These are phyloP conservation scores for Candida adriatica DNA, from an alignment of 805 yeast genomes.

Conservation along the genomic window DNA sequence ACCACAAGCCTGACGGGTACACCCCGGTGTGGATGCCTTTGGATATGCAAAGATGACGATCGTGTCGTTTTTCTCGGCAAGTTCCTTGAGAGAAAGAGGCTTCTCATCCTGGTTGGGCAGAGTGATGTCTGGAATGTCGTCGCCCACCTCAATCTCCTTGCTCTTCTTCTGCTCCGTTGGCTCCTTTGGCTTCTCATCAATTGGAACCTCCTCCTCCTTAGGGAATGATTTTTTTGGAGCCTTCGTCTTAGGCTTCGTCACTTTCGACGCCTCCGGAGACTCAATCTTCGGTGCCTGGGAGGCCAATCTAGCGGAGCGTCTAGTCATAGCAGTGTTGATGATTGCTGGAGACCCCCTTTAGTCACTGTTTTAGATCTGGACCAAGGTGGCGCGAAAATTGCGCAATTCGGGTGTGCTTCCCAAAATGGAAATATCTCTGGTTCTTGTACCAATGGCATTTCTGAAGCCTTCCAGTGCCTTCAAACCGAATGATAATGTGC, in stretches of 20 bases:
- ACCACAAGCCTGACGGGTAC: slow-evolving; percentile 92
- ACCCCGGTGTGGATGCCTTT: slow-evolving; percentile 91
- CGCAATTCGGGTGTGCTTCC: no score
- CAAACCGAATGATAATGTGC: background rate
- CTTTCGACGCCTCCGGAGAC: background rate
- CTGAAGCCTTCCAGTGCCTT: no score
- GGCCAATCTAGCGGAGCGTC: slow-evolving; percentile 17
- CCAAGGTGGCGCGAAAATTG: no score
- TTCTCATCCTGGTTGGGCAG: slow-evolving; percentile 67
- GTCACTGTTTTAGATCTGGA: no score
- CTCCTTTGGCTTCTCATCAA: background rate
- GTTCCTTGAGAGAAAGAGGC: slow-evolving; percentile 41
- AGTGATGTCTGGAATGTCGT: slow-evolving; percentile 55
- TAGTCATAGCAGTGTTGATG: no score
- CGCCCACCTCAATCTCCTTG: slow-evolving; percentile 43
- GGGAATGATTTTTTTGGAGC: slow-evolving; percentile 18
- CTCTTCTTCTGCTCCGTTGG: background rate
- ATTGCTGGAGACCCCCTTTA: no score
- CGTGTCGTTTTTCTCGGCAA: slow-evolving; percentile 34
- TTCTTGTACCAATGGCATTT: no score
- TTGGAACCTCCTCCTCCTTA: slow-evolving; percentile 1
- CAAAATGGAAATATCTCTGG: no score
- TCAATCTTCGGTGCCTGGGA: slow-evolving; percentile 9
- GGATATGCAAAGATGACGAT: slow-evolving; percentile 75
- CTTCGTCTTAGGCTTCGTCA: slow-evolving; percentile 11